phyloP scores from a whole-genome alignment of 2,329 filamentous ascomycete species.

The Metarhizium album region DNA sequence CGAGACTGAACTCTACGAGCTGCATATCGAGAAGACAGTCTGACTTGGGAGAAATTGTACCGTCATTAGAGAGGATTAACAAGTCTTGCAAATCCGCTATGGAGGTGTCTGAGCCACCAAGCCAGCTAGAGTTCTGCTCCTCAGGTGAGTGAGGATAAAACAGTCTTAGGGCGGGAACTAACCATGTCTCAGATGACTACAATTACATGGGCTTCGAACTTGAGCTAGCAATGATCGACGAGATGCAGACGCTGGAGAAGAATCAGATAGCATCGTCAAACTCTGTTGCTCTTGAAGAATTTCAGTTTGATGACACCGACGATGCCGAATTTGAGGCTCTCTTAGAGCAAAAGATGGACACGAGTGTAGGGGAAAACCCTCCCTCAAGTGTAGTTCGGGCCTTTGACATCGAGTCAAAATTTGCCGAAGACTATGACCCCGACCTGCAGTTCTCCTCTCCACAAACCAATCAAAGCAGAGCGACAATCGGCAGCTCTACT shows the following conservation, averaged over 20 bases:
- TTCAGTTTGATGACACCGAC: not conserved
- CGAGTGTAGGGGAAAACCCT: slow-evolving; percentile 5
- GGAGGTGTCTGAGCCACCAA: not conserved
- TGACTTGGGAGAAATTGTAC: not conserved
- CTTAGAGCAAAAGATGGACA: not conserved
- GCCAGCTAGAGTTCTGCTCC: not conserved
- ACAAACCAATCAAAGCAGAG: not conserved
- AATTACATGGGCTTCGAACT: not conserved
- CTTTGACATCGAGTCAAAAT: slow-evolving; percentile 23
- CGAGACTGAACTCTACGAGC: not conserved
- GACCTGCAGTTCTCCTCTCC: slow-evolving; percentile 24
- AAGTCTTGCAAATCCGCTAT: not conserved
- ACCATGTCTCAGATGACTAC: not conserved
- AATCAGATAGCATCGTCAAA: not conserved
- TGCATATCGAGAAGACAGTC: not conserved
- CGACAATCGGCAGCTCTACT: not conserved
- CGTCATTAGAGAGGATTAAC: not conserved
- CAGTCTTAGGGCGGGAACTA: not conserved
- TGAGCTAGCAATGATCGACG: not conserved
- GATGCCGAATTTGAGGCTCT: not conserved
- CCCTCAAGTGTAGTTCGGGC: slow-evolving; percentile 22
- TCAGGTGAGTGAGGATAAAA: not conserved
- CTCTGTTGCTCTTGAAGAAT: not conserved
- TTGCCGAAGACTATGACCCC: slow-evolving; percentile 24
- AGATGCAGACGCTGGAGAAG: not conserved